Percentiles rank a stretch among this genome's conserved stretches.
These are phyloP conservation scores for Candida albicans DNA, from an alignment of 1,139 yeast species.

Conservation along the genomic window DNA sequence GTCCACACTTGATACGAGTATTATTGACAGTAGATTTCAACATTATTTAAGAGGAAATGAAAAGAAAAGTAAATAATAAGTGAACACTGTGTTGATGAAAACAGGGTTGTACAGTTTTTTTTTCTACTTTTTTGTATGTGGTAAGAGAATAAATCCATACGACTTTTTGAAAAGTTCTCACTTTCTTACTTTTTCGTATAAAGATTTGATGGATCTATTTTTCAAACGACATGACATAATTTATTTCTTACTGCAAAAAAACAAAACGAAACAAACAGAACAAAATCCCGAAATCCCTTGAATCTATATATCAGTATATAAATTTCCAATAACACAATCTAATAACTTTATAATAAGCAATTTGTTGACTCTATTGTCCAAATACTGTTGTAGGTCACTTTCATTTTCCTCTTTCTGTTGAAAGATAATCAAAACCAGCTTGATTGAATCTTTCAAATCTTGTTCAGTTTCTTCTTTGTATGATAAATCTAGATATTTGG, in stretches of 20 bases:
- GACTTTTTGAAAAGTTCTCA: too few relatives aligned
- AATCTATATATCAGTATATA: constrained; percentile 26
- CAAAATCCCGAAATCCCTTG: too few relatives aligned
- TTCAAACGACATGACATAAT: too few relatives aligned
- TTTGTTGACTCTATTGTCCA: constrained; percentile 23
- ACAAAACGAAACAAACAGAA: too few relatives aligned
- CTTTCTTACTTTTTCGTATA: not conserved
- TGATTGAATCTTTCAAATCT: not conserved
- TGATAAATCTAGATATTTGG: not conserved
- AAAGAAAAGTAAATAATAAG: not conserved
- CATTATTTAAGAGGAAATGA: not conserved
- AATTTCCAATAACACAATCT: constrained; percentile 29
- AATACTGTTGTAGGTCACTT: not conserved
- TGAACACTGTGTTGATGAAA: not conserved
- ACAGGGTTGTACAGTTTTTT: not conserved
- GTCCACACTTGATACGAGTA: not conserved
- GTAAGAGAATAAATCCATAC: too few relatives aligned
- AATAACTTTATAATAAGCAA: constrained; percentile 30
- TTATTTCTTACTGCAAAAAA: too few relatives aligned
- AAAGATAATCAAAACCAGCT: constrained; percentile 9
- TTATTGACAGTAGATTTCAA: not conserved
- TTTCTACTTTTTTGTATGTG: not conserved
- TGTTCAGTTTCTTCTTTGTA: constrained; percentile 3
- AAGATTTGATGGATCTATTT: too few relatives aligned
- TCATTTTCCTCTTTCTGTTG: constrained; percentile 2